A percentile compares a stretch with the other conserved stretches of the same genome.
phyloP scores from a whole-genome alignment of 176 grass and related monocot species.

The Zoysia japonica region DNA sequence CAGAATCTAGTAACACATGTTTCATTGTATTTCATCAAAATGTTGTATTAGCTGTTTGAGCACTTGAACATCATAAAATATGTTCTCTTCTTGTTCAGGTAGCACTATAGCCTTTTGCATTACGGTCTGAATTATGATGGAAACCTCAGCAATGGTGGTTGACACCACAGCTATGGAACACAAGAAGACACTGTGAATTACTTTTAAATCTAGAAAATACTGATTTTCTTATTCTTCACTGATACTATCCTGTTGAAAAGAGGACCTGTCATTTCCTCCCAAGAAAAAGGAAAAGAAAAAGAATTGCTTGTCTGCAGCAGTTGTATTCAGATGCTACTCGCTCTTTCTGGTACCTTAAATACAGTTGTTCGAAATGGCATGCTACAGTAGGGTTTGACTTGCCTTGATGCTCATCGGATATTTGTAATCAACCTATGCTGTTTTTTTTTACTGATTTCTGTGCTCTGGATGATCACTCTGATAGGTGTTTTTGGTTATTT shows the following conservation, averaged over 20 bases:
- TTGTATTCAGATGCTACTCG: constrained; percentile 7
- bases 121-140: not conserved
- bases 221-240: not conserved
- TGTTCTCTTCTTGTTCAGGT: not conserved
- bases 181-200: not conserved
- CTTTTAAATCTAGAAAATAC: not conserved
- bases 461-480: not conserved
- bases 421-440: not conserved
- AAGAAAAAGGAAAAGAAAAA: too few species aligned
- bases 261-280: not conserved
- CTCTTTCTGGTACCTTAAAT: not conserved
- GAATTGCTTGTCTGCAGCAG: constrained; percentile 17
- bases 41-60: not conserved
- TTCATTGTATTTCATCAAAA: constrained; percentile 9
- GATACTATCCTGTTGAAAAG: not conserved
- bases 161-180: not conserved
- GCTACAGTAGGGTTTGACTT: not conserved
- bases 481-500: not conserved
- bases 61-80: not conserved
- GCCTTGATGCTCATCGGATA: not conserved
- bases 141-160: not conserved
- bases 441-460: not conserved
- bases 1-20: not conserved
- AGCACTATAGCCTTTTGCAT: not conserved
- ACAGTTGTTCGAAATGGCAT: not conserved